A percentile compares a stretch with the other conserved stretches of the same genome.
Conservation (phyloP, 331 rosid genomes). For the Pyrus hybrid region DNA sequence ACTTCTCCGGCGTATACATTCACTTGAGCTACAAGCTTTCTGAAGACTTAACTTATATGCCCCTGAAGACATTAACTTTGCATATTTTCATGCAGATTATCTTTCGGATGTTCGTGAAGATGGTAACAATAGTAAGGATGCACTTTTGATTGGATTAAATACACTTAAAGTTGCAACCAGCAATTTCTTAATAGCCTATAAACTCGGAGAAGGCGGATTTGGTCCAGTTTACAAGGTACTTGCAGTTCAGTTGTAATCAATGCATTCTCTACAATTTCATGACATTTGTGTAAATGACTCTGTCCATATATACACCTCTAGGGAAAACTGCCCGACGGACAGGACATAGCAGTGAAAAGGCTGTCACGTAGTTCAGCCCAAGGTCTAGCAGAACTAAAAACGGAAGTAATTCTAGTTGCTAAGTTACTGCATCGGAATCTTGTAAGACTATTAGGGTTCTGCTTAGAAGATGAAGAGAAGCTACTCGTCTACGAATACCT, state of each 20-base stretch:
- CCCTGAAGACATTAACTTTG: not conserved
- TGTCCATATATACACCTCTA: not conserved
- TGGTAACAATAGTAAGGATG: not conserved
- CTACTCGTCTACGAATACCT: conserved; percentile 32
- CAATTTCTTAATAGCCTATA: conserved; percentile 18
- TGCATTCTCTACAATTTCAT: not conserved
- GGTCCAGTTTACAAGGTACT: conserved; percentile 20
- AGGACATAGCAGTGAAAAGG: conserved; percentile 22
- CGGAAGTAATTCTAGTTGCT: conserved; percentile 23
- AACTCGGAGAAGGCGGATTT: conserved; percentile 33
- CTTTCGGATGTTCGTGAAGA: not conserved
- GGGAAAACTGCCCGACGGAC: conserved; percentile 23
- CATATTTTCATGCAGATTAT: not conserved
- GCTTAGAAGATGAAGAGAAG: conserved; percentile 33
- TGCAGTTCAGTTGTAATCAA: not conserved
- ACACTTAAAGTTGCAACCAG: conserved; percentile 16
- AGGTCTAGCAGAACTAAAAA: conserved; percentile 27
- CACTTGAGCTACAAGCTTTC: not conserved
- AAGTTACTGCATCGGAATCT: conserved; percentile 24
- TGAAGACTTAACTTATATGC: not conserved
- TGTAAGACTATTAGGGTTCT: conserved; percentile 22
- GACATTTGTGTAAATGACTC: not conserved
- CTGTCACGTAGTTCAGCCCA: conserved; percentile 21
- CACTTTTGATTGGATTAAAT: not conserved
- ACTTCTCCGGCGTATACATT: too few relatives aligned